Evolutionary conservation across 371 early-diverging fungal species (phyloP).

Genomic region (Apophysomyces trapeziformis): DNA sequence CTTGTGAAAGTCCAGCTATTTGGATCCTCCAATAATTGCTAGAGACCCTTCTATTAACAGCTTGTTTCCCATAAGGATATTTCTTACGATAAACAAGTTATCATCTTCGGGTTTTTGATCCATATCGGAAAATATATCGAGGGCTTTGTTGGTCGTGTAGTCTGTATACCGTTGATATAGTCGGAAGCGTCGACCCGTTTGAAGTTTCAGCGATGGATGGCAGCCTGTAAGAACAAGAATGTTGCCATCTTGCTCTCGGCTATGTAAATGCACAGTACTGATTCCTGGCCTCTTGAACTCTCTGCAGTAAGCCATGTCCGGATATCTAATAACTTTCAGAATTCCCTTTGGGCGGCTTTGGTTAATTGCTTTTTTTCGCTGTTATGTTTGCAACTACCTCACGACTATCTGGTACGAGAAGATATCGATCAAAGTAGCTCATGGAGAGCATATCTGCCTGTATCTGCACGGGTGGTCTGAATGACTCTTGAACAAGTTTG

Average conservation of each 20-base stretch:
- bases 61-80: neutral
- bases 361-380: neutral
- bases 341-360: constrained; percentile 26
- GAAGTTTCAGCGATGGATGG: constrained; percentile 7
- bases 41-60: neutral
- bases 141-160: constrained; percentile 32
- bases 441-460: constrained; percentile 11
- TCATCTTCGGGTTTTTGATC: constrained; percentile 15
- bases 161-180: constrained; percentile 40
- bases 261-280: constrained; percentile 13
- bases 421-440: constrained; percentile 23
- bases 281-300: constrained; percentile 13
- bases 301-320: constrained; percentile 32
- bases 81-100: constrained; percentile 25
- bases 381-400: constrained; percentile 19
- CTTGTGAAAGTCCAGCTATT: constrained; percentile 28
- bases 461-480: constrained; percentile 1
- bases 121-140: constrained; percentile 23
- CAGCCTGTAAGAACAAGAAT: constrained; percentile 19
- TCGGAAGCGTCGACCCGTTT: constrained; percentile 16
- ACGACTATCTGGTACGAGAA: constrained; percentile 36
- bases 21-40: constrained; percentile 32
- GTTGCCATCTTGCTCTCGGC: neutral
- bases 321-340: constrained; percentile 32
- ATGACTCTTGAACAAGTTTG: constrained; percentile 11